A percentile compares a stretch with the other conserved stretches of the same genome.
Conservation (phyloP, 768 basidiomycete species). For the Lactarius deliciosus region DNA sequence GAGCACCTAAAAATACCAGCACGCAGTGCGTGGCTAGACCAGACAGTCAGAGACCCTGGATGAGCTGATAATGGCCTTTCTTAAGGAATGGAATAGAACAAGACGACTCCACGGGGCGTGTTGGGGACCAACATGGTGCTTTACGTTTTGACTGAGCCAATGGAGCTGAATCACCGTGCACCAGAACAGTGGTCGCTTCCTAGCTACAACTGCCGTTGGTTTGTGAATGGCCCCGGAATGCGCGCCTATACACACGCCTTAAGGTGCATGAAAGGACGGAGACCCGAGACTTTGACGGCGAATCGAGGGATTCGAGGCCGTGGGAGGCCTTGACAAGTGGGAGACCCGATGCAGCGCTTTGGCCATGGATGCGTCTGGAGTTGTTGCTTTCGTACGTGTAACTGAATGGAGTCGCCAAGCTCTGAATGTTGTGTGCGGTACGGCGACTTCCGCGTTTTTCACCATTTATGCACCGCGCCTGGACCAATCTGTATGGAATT, state of each 20-base stretch:
- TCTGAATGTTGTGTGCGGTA: not conserved
- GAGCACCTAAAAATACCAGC: not conserved
- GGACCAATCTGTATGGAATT: slow-evolving; percentile 6
- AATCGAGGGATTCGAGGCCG: not conserved
- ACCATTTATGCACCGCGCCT: slow-evolving; percentile 10
- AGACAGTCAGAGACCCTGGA: slow-evolving; percentile 3
- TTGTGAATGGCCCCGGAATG: slow-evolving; percentile 3
- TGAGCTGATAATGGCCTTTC: not conserved
- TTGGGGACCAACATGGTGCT: not conserved
- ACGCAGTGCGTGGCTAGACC: not conserved
- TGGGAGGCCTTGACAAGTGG: slow-evolving; percentile 1
- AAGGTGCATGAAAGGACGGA: not conserved
- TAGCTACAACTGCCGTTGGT: not conserved
- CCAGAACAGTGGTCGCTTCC: slow-evolving; percentile 9
- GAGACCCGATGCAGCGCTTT: not conserved
- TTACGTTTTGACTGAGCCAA: not conserved
- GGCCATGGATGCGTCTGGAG: not conserved
- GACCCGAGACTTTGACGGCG: not conserved
- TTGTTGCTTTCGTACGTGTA: not conserved
- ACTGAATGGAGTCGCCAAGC: slow-evolving; percentile 5
- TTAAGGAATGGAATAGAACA: not conserved
- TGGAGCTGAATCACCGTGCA: slow-evolving; percentile 11
- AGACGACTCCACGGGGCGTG: too few species aligned
- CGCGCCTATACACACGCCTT: not conserved
- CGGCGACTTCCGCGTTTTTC: slow-evolving; percentile 22